phyloP scores from a whole-genome alignment of 768 basidiomycete genomes.

The Boletus sp. region DNA sequence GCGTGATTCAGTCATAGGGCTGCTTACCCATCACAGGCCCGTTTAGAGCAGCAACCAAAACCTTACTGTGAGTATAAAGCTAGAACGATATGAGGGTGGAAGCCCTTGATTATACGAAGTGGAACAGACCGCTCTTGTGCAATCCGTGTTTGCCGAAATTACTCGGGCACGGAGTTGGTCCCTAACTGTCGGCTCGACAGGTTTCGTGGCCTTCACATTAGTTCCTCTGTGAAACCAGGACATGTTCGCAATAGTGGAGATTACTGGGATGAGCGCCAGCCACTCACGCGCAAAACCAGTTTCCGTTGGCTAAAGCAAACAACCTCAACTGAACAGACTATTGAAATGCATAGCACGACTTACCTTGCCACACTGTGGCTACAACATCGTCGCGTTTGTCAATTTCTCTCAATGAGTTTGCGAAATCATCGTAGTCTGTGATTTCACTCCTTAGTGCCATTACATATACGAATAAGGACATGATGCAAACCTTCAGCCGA shows the following conservation, averaged over 20 bases:
- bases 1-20: background rate
- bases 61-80: slow-evolving; percentile 68
- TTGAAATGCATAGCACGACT: background rate
- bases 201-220: slow-evolving; percentile 39
- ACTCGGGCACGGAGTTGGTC: slow-evolving; percentile 46
- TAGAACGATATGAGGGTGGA: slow-evolving; percentile 21
- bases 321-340: background rate
- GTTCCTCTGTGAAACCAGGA: slow-evolving; percentile 46
- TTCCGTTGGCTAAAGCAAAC: slow-evolving; percentile 48
- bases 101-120: background rate
- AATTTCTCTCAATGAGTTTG: slow-evolving; percentile 53
- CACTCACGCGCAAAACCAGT: slow-evolving; percentile 72
- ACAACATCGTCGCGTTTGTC: slow-evolving; percentile 59
- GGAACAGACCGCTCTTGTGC: slow-evolving; percentile 56
- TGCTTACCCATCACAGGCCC: slow-evolving; percentile 69
- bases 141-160: slow-evolving; percentile 53
- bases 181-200: slow-evolving; percentile 35
- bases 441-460: background rate
- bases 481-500: slow-evolving; percentile 44
- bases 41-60: slow-evolving; percentile 68
- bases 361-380: slow-evolving; percentile 68
- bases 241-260: background rate
- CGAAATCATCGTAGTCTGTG: slow-evolving; percentile 61
- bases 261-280: background rate
- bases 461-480: background rate